Conservation (phyloP, 805 yeast genomes). For the Pichia exigua region DNA sequence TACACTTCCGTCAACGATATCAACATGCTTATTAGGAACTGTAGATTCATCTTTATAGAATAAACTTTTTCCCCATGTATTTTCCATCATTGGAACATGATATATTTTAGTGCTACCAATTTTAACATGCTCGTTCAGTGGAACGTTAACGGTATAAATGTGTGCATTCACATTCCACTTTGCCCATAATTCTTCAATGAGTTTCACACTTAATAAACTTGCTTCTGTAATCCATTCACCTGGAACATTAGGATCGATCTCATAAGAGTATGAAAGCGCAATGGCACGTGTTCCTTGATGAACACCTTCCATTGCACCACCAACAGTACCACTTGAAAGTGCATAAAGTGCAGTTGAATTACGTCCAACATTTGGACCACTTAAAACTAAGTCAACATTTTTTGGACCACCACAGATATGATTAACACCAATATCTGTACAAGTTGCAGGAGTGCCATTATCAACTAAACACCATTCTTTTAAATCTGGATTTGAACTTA, state of each 20-base stretch:
- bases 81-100: conserved; percentile 74
- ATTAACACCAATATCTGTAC: conserved; percentile 83
- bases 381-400: conserved; percentile 76
- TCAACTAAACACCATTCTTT: conserved; percentile 84
- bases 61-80: conserved; percentile 54
- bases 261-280: conserved; percentile 84
- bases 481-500: conserved; percentile 31
- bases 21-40: conserved; percentile 16
- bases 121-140: conserved; percentile 50
- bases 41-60: conserved; percentile 16
- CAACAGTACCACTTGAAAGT: conserved; percentile 89
- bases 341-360: conserved; percentile 85
- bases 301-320: conserved; percentile 93
- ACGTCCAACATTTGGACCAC: conserved; percentile 96
- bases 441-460: conserved; percentile 89
- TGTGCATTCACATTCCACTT: conserved; percentile 58
- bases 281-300: conserved; percentile 62
- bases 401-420: conserved; percentile 44
- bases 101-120: conserved; percentile 51
- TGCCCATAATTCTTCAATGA: conserved; percentile 50
- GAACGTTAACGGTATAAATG: conserved; percentile 77
- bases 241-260: conserved; percentile 39
- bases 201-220: conserved; percentile 54
- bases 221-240: conserved; percentile 52
- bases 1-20: conserved; percentile 42